Percentiles rank a stretch among this genome's conserved stretches.
These are phyloP conservation scores for Phaffia rhodozyma DNA, from an alignment of 1,284 basidiomycete species.

Conservation along the genomic window DNA sequence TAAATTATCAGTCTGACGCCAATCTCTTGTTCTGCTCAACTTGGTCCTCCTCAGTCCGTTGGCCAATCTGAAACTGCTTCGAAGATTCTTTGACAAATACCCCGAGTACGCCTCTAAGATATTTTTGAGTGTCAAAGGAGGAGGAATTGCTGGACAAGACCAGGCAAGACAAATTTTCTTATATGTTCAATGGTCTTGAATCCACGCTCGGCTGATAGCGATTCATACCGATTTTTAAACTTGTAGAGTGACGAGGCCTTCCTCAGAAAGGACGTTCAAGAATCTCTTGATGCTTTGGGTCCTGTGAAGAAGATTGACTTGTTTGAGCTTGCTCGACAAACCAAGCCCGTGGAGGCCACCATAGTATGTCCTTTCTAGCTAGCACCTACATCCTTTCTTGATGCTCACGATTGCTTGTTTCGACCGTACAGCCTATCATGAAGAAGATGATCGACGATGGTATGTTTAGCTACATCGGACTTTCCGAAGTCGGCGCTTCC, in stretches of 20 bases:
- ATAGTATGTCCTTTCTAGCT: neutral
- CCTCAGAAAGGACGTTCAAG: slow-evolving; percentile 37
- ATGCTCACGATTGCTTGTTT: neutral
- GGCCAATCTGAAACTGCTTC: slow-evolving; percentile 32
- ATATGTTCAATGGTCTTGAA: slow-evolving; percentile 8
- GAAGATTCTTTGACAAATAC: slow-evolving; percentile 36
- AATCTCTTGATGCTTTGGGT: slow-evolving; percentile 35
- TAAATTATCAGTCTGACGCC: slow-evolving; percentile 28
- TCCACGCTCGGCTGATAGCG: slow-evolving; percentile 7
- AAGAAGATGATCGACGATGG: slow-evolving; percentile 21
- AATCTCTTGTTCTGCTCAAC: neutral
- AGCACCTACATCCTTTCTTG: neutral
- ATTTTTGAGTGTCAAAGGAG: slow-evolving; percentile 43
- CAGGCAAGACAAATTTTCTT: neutral
- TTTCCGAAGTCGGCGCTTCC: slow-evolving; percentile 19
- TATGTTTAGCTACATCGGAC: slow-evolving; percentile 19
- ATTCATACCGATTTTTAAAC: neutral
- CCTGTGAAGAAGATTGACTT: slow-evolving; percentile 42
- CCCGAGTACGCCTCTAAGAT: slow-evolving; percentile 45
- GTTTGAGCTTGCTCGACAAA: slow-evolving; percentile 34
- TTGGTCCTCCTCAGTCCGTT: slow-evolving; percentile 1
- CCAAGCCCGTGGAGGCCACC: slow-evolving; percentile 12
- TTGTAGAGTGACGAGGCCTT: neutral
- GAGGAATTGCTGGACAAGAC: slow-evolving; percentile 20
- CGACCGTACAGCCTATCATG: slow-evolving; percentile 8